Base-by-base conservation (phyloP, 2,329 filamentous ascomycete species). In the Talaromyces piceae region DNA sequence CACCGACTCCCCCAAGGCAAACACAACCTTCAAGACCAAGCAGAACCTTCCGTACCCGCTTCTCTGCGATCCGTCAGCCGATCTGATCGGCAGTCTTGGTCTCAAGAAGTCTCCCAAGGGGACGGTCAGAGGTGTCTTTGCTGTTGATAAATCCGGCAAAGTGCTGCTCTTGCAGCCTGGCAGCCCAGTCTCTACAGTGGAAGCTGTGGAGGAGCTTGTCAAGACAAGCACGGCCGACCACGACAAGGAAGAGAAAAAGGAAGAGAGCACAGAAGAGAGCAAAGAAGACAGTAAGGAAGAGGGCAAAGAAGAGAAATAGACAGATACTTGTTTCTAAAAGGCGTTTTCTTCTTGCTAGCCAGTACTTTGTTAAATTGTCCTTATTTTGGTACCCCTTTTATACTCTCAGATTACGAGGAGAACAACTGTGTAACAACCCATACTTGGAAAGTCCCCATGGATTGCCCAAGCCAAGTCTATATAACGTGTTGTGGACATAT, bases 11-110 rank as follows among this genome's bases (percentile, higher is more conserved):
- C 83, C 89, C 62, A 95, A 93, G 73, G 83, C 89, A 62, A 98
- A 98, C 75, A 91, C 88, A 22, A 88, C 82, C 43, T 98, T 97
- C 79, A 87, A 89, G 72, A 84, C 83, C 37, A 95, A 95, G 75
- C 88, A 97, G 70, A 88, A 86, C 57, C 80, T 97, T 49, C 88
- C 86, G 4, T 98, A 95, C 69, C 76, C 86, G 30, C 81, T 98
- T 43, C 80, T 98, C 37, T 97, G 91, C 73, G 91, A 98, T 68
- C 80, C 84, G 5, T 72, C 74, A 47, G 81, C 79, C 25, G 83
- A 81, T 2, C 79, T 98, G 53, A 95, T 97, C 61, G 76, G 69
- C 11, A 90, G 90, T 50, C 87, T 97, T 65, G 91, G 91, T n/a
- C 73, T 97, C 58, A 91, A 90, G 74, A 96, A 96, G 75, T 69